Base-by-base conservation (phyloP, 2,329 filamentous ascomycete species). In the Colletotrichum cordylinicola region DNA sequence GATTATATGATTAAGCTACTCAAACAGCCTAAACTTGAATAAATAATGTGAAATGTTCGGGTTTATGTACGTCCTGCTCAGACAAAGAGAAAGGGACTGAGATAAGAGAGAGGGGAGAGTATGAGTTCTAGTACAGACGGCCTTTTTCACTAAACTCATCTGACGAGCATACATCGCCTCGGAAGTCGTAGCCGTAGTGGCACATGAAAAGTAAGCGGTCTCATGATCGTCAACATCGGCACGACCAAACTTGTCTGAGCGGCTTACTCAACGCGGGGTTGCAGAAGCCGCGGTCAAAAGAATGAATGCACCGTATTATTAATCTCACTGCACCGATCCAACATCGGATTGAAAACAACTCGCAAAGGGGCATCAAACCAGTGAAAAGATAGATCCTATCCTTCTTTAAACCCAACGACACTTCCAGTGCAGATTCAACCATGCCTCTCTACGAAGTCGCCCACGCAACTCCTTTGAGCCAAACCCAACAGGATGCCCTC, bases 1-100 rank as follows among this genome's bases (percentile, higher is more conserved):
- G 18, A 52, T 1, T 21, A 6, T 13, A 4, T 4, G 0, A 7
- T 2, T 52, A 6, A 0, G 10, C 0, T 4, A 21, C 43, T 2
- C 43, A 4, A 1, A 13, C 10, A 52, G 43, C 2, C 43, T 21
- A 0, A 52, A 52, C n/a, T 52, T 21, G 43, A 52, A 52, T 2
- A 21, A 3, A 21, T 2, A 48, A 8, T 52, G n/a, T 8, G 6
- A 52, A 52, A 3, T 52, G 6, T 52, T 2, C 0, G 13, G 6
- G 13, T 4, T 13, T n/a, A 1, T 52, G 43, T 52, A 21, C 2
- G 43, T 13, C n/a, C 43, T 52, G 12, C n/a, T 12, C 18, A 13
- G 43, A 52, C n/a, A 21, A 8, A 7, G 43, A 13, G 35, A 37
- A 6, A 3, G 5, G 6, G 10, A 8, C 6, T 52, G 10, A 52